Conservation (phyloP, 2,329 filamentous ascomycete genomes). For the Gremmenia infestans region DNA sequence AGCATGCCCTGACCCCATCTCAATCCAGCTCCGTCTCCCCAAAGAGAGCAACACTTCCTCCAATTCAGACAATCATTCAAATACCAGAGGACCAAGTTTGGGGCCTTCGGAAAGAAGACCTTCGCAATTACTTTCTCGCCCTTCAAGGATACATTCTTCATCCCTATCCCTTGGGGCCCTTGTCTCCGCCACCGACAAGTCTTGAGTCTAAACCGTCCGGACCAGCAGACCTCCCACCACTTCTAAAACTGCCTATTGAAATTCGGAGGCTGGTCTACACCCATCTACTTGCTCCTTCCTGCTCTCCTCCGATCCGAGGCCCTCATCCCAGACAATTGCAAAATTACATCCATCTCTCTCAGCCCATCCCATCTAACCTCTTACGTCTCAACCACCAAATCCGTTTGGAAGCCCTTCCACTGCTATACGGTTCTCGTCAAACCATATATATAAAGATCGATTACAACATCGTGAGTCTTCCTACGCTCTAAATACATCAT, state of each 20-base stretch:
- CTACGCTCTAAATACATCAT: no score
- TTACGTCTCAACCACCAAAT: conserved; percentile 24
- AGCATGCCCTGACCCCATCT: conserved; percentile 13
- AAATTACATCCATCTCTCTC: conserved; percentile 21
- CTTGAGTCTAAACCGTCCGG: not conserved
- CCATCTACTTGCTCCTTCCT: conserved; percentile 13
- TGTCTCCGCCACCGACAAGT: conserved; percentile 1
- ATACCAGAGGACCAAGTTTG: conserved; percentile 23
- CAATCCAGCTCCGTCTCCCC: not conserved
- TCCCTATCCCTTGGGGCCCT: conserved; percentile 10
- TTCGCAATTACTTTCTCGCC: conserved; percentile 20
- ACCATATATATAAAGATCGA: conserved; percentile 20
- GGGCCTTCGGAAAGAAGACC: conserved; percentile 21
- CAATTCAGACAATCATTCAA: conserved; percentile 16
- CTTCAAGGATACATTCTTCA: conserved; percentile 22
- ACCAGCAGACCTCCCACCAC: conserved; percentile 5
- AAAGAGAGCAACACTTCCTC: not conserved
- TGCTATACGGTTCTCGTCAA: conserved; percentile 25
- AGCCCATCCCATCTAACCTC: conserved; percentile 17
- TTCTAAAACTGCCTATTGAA: conserved; percentile 23
- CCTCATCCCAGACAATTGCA: conserved; percentile 28
- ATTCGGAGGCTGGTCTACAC: conserved; percentile 23
- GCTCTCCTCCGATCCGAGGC: conserved; percentile 16
- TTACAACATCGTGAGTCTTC: conserved; percentile 18
- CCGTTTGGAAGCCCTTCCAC: conserved; percentile 21